These are phyloP conservation scores for Pseudopithomyces maydicus DNA, from an alignment of 2,329 filamentous ascomycete species.

Conservation along the genomic window DNA sequence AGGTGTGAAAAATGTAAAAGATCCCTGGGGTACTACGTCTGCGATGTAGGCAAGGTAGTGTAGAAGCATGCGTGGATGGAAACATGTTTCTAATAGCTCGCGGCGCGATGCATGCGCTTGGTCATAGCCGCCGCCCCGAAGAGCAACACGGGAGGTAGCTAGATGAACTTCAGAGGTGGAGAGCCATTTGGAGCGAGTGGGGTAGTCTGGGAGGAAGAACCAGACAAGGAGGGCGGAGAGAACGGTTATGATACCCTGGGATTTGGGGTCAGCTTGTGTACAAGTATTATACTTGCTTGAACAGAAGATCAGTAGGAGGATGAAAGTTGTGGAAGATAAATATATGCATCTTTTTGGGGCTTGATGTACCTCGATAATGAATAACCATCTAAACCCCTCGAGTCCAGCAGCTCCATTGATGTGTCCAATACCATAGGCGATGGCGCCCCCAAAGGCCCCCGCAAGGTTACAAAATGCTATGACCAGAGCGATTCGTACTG, in stretches of 20 bases:
- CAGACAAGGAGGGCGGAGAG: constrained; percentile 40
- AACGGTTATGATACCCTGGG: constrained; percentile 15
- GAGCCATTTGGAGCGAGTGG: constrained; percentile 53
- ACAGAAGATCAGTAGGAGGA: constrained; percentile 5
- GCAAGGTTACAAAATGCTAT: constrained; percentile 61
- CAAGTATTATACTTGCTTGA: not conserved
- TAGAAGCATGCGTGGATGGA: constrained; percentile 45
- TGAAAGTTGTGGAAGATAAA: constrained; percentile 23
- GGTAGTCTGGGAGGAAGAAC: constrained; percentile 56
- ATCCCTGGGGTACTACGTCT: constrained; percentile 38
- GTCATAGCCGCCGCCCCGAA: constrained; percentile 45
- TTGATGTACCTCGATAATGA: constrained; percentile 52
- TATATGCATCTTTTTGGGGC: too few relatives aligned
- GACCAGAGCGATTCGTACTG: constrained; percentile 62
- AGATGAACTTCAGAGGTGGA: constrained; percentile 25
- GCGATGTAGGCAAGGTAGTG: constrained; percentile 38
- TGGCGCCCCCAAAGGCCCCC: constrained; percentile 55
- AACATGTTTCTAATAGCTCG: constrained; percentile 45
- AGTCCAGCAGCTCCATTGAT: constrained; percentile 46
- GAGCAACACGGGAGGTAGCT: constrained; percentile 25
- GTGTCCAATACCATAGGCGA: constrained; percentile 28
- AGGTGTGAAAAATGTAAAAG: constrained; percentile 50
- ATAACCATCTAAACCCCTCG: constrained; percentile 55
- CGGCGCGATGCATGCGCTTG: constrained; percentile 40
- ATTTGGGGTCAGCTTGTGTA: too few relatives aligned